Base-by-base conservation (phyloP, 2,329 filamentous ascomycete genomes). In the Paraconiothyrium sp. region DNA sequence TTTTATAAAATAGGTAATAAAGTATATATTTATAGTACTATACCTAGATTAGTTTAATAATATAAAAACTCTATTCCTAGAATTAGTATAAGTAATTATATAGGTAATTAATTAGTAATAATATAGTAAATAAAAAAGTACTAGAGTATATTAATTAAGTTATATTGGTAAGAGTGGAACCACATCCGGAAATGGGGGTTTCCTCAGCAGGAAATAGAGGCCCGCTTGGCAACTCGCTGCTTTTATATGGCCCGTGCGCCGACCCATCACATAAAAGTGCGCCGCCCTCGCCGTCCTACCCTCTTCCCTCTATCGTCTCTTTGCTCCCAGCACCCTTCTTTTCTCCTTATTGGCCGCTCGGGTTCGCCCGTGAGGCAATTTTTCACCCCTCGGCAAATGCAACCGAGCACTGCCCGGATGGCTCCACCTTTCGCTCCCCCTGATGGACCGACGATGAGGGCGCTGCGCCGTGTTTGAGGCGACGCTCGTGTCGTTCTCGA, bases 221-320 rank as follows among this genome's bases (percentile, higher is more conserved):
- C 62, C 64, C 55, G 27, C 67, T 68, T 70, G 44, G 66, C 61
- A n/a, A 8, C 62, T 67, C 58, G 64, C 67, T 46, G 63, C 67
- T 70, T 70, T 70, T 70, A 67, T 66, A 22, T 65, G 60, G 67
- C 62, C 67, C 52, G 63, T 70, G 64, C 67, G 57, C 61, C 47
- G 49, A 68, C 66, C 56, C 44, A 67, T 62, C 56, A 63, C 54
- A 66, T 70, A 70, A 54, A 70, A 70, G 44, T 52, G 59, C 54
- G 57, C 63, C 50, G 13, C 59, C 64, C 63, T 70, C 52, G 64
- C 66, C 34, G 52, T 22, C 27, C 60, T 68, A 67, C 52, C 22
- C 50, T 58, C 50, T 56, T 39, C 59, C 34, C 51, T 55, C 56
- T 52, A 65, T 65, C 47, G 46, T 66, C 64, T 55, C 60, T 65